Percentiles rank a stretch among this genome's conserved stretches.
phyloP scores from a whole-genome alignment of 2,329 filamentous ascomycete genomes.

The Metarhizium humberi region DNA sequence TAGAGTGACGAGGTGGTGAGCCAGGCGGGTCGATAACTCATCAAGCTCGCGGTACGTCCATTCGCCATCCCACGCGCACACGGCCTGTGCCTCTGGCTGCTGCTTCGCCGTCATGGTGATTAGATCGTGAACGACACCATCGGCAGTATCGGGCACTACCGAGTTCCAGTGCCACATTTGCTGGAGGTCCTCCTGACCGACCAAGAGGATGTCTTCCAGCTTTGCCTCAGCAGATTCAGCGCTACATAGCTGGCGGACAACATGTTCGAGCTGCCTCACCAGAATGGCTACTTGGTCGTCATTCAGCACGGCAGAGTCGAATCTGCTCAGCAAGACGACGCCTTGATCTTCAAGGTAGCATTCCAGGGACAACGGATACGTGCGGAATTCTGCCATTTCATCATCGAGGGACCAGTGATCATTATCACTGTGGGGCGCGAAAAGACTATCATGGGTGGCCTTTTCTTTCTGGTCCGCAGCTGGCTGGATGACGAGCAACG shows the following conservation, averaged over 20 bases:
- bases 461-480: slow-evolving; percentile 2
- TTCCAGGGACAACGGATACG: slow-evolving; percentile 2
- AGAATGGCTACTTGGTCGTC: slow-evolving; percentile 5
- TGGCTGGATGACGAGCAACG: slow-evolving; percentile 7
- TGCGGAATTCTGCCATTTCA: slow-evolving; percentile 2
- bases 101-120: not conserved
- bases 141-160: not conserved
- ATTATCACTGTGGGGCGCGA: not conserved
- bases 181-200: slow-evolving; percentile 1
- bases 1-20: slow-evolving; percentile 3
- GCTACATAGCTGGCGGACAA: slow-evolving; percentile 7
- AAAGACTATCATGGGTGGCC: not conserved
- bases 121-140: slow-evolving; percentile 1
- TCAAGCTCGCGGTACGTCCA: slow-evolving; percentile 16
- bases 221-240: not conserved
- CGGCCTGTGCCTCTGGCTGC: slow-evolving; percentile 3
- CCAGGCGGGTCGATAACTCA: slow-evolving; percentile 10
- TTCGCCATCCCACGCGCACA: slow-evolving; percentile 16
- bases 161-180: slow-evolving; percentile 5
- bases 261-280: slow-evolving; percentile 5
- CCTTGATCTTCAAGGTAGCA: slow-evolving; percentile 3
- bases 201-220: not conserved
- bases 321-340: slow-evolving; percentile 6
- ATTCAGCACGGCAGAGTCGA: slow-evolving; percentile 7
- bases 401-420: not conserved